Percentiles rank a stretch among this genome's conserved stretches.
phyloP scores from a whole-genome alignment of 202 grass and related monocot genomes.

The Setaria italica region DNA sequence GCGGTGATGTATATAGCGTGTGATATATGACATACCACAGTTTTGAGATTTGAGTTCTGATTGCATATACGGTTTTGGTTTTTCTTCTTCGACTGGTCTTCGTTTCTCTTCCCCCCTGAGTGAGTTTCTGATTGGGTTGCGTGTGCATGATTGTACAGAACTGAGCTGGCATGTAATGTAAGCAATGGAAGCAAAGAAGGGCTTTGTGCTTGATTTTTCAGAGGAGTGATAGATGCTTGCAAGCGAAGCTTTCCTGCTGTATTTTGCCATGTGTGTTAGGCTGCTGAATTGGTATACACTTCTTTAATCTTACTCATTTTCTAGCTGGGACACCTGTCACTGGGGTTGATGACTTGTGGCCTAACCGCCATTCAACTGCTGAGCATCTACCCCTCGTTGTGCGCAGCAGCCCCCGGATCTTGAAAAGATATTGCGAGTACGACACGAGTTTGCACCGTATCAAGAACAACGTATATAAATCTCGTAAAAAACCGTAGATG shows the following conservation, averaged over 20 bases:
- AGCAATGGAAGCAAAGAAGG: conserved; percentile 19
- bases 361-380: neutral
- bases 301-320: neutral
- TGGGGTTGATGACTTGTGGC: neutral
- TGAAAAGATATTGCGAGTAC: too few species aligned
- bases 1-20: conserved; percentile 38
- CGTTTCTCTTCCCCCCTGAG: neutral
- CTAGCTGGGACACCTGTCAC: neutral
- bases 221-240: conserved; percentile 42
- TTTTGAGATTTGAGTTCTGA: conserved; percentile 47
- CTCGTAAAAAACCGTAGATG: too few species aligned
- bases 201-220: conserved; percentile 23
- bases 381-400: neutral
- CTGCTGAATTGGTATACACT: neutral
- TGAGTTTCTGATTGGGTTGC: conserved; percentile 42
- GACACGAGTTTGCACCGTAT: too few species aligned
- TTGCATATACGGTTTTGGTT: neutral
- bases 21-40: conserved; percentile 40
- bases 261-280: conserved; percentile 23
- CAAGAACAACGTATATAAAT: too few species aligned
- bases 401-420: too few species aligned
- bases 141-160: conserved; percentile 48
- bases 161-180: conserved; percentile 36
- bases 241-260: conserved; percentile 37
- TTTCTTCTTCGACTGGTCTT: neutral